Base-by-base conservation (phyloP, 805 yeast genomes). In the Myxozyma melibiosi region DNA sequence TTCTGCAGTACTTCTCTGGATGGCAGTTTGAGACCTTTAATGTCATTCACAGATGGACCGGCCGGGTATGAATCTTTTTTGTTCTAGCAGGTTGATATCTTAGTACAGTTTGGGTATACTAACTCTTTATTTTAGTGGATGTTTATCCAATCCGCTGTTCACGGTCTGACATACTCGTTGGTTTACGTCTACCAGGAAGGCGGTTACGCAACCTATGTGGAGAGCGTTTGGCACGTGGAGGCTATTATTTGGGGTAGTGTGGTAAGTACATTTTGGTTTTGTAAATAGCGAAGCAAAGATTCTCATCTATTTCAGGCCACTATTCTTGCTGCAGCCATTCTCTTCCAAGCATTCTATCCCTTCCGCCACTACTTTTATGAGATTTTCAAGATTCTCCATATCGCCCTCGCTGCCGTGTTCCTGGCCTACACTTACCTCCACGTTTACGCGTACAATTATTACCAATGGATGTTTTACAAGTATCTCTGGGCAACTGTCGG, bases 11-110 rank as follows among this genome's bases (percentile, higher is more conserved):
- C 68, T 53, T 85, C 5, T 79, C 90, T 1, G 89, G 91, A 2
- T 77, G 88, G 75, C 70, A 82, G 0, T 84, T 80, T 63, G 72
- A 83, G n/a, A 77, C 86, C 1, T 86, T 87, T 73, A 76, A 82
- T 65, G 73, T 76, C 27, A 80, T 79, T 66, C 96, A 89, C 71
- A 81, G 79, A 68, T 82, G 86, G 85, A 70, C 77, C 18, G 61
- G 55, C 3, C 51, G 60, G 8, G 43, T 78, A 0, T 72, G 78
- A 63, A 71, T 76, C 16, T 58, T 79, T 16, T 69, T 81, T 31
- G 6, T 34, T n/a, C 13, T 7, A 24, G n/a, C n/a, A n/a, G n/a
- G 11, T 11, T 33, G 48, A 78, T 79, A 4, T 11, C 14, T 33
- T 11, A 33, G n/a, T n/a, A n/a, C n/a, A n/a, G 3, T 38, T 13